A percentile compares a stretch with the other conserved stretches of the same genome.
Evolutionary conservation across 768 basidiomycete genomes (phyloP).

Genomic region (Tylopilus rubrobrunneus): DNA sequence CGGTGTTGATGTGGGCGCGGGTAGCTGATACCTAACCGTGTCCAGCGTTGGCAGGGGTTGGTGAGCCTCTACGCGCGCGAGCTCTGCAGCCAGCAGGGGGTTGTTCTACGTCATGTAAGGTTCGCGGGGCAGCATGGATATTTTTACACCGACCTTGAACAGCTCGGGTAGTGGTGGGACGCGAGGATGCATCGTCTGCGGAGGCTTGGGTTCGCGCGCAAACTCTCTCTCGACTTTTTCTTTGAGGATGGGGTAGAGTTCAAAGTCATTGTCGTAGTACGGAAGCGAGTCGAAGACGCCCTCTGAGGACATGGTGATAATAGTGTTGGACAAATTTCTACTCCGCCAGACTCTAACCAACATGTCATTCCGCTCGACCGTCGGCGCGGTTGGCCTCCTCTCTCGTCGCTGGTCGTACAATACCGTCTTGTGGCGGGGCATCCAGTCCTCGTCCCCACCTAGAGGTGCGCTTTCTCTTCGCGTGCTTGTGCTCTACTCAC

Average conservation of each 20-base stretch:
- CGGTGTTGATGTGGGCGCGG: constrained; percentile 57
- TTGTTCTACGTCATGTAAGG: constrained; percentile 45
- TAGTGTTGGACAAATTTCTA: constrained; percentile 19
- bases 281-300: constrained; percentile 79
- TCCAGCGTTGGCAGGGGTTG: constrained; percentile 67
- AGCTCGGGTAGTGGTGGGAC: constrained; percentile 63
- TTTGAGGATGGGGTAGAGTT: constrained; percentile 64
- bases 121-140: neutral
- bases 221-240: constrained; percentile 77
- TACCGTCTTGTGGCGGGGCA: constrained; percentile 32
- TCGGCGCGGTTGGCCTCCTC: constrained; percentile 39
- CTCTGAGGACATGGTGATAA: constrained; percentile 28
- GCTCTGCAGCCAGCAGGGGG: constrained; percentile 66
- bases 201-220: constrained; percentile 62
- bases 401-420: constrained; percentile 30
- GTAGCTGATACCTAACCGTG: constrained; percentile 68
- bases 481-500: constrained; percentile 7
- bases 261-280: constrained; percentile 92
- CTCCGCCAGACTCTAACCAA: constrained; percentile 22
- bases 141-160: constrained; percentile 55
- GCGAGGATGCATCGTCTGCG: constrained; percentile 60
- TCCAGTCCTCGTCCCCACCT: constrained; percentile 45
- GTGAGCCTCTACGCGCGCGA: constrained; percentile 68
- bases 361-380: constrained; percentile 40
- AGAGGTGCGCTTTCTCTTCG: constrained; percentile 39